Evolutionary conservation across 2,329 filamentous ascomycete genomes (phyloP).

Genomic region (Westerdykella sp.): DNA sequence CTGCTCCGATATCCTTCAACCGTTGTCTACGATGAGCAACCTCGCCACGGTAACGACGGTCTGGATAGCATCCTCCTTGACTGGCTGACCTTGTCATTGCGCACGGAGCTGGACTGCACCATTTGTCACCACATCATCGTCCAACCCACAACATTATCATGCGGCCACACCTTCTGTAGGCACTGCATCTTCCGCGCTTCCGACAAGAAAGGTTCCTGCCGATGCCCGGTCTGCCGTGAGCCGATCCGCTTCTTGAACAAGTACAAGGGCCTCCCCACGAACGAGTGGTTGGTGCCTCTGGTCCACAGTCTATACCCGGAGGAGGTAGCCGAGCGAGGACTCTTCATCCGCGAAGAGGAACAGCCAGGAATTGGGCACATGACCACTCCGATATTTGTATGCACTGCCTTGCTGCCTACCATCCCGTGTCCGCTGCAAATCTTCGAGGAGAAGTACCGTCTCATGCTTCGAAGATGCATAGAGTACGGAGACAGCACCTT

Average conservation of each 20-base stretch:
- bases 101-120: slow-evolving; percentile 76
- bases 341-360: slow-evolving; percentile 53
- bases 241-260: slow-evolving; percentile 52
- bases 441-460: slow-evolving; percentile 84
- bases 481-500: slow-evolving; percentile 65
- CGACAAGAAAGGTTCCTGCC: slow-evolving; percentile 58
- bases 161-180: slow-evolving; percentile 85
- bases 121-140: slow-evolving; percentile 78
- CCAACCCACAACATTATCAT: slow-evolving; percentile 76
- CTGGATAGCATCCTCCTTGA: slow-evolving; percentile 50
- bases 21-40: slow-evolving; percentile 43
- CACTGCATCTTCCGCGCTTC: slow-evolving; percentile 69
- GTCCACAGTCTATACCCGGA: slow-evolving; percentile 62
- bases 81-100: slow-evolving; percentile 55
- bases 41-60: slow-evolving; percentile 31
- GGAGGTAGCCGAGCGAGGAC: slow-evolving; percentile 54
- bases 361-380: slow-evolving; percentile 50
- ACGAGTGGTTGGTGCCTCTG: slow-evolving; percentile 57
- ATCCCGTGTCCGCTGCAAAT: slow-evolving; percentile 82
- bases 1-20: slow-evolving; percentile 53
- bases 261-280: slow-evolving; percentile 50
- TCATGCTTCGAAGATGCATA: slow-evolving; percentile 78
- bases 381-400: slow-evolving; percentile 66
- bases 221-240: slow-evolving; percentile 74
- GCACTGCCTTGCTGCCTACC: slow-evolving; percentile 71